phyloP scores from a whole-genome alignment of 345 rosid species.

The Citrus hindsii region DNA sequence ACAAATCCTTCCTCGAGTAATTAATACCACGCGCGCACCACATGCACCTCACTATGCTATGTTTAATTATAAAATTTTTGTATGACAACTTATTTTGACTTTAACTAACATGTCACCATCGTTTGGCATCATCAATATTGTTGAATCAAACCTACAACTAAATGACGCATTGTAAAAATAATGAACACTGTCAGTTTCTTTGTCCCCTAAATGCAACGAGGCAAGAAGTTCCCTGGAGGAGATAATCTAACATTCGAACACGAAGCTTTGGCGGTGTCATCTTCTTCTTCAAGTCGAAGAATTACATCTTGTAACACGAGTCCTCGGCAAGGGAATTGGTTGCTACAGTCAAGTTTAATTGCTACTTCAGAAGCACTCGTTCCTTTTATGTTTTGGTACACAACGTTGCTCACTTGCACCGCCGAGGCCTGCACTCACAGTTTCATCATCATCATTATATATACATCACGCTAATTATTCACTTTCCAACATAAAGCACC shows the following conservation, averaged over 20 bases:
- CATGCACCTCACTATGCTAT: too few species aligned
- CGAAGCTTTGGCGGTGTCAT: slow-evolving; percentile 45
- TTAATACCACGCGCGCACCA: too few species aligned
- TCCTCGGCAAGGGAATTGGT: slow-evolving; percentile 47
- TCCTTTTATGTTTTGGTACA: slow-evolving; percentile 69
- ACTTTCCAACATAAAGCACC: too few species aligned
- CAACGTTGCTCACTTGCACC: slow-evolving; percentile 65
- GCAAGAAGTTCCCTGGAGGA: slow-evolving; percentile 38
- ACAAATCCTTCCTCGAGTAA: too few species aligned
- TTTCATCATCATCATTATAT: neutral
- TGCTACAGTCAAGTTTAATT: slow-evolving; percentile 61
- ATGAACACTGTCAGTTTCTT: neutral
- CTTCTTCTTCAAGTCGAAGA: slow-evolving; percentile 18
- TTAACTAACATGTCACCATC: too few species aligned
- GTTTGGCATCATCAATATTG: too few species aligned
- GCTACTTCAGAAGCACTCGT: slow-evolving; percentile 69
- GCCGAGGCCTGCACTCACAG: slow-evolving; percentile 48
- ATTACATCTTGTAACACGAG: slow-evolving; percentile 51
- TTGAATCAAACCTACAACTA: too few species aligned
- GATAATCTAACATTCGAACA: slow-evolving; percentile 48
- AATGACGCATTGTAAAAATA: too few species aligned
- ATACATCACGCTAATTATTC: too few species aligned
- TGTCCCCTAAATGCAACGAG: slow-evolving; percentile 40
- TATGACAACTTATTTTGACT: too few species aligned
- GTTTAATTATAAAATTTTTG: too few species aligned